phyloP scores from a whole-genome alignment of 116 monocot species.

The Thalassia testudinum region DNA sequence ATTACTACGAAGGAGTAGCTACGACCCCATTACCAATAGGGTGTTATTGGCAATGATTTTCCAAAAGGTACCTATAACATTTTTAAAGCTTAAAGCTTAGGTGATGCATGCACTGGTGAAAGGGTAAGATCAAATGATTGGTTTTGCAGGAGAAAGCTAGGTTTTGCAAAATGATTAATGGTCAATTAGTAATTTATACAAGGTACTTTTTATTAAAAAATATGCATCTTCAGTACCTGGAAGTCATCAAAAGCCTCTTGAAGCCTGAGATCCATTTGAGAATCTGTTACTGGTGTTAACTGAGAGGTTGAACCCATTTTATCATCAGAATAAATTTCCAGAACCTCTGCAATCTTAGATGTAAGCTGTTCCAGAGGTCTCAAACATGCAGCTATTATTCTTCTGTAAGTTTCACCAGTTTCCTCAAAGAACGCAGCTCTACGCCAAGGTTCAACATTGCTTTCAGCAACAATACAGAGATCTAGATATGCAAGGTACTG shows the following conservation, averaged over 20 bases:
- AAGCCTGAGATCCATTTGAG: constrained; percentile 23
- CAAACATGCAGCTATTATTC: constrained; percentile 53
- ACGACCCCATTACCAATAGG: too few species aligned
- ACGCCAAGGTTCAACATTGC: constrained; percentile 83
- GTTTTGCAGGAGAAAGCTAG: too few species aligned
- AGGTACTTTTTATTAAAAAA: too few species aligned
- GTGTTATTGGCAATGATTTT: too few species aligned
- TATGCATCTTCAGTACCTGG: constrained; percentile 29
- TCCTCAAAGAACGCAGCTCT: constrained; percentile 94
- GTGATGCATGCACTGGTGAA: too few species aligned
- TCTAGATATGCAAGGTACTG: constrained; percentile 91
- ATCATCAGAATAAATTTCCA: constrained; percentile 38
- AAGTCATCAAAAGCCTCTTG: constrained; percentile 62
- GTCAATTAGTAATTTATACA: too few species aligned
- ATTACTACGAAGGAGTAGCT: too few species aligned
- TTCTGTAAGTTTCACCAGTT: constrained; percentile 79
- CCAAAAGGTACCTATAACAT: too few species aligned
- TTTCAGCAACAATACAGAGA: constrained; percentile 65
- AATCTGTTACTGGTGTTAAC: constrained; percentile 20
- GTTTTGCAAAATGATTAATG: too few species aligned
- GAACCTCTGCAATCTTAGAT: constrained; percentile 38
- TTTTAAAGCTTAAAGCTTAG: too few species aligned
- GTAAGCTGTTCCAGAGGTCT: constrained; percentile 75
- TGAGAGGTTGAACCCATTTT: constrained; percentile 52
- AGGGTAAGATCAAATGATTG: too few species aligned